Evolutionary conservation across 2,329 filamentous ascomycete genomes (phyloP).

Genomic region (Teratosphaeria viscida): DNA sequence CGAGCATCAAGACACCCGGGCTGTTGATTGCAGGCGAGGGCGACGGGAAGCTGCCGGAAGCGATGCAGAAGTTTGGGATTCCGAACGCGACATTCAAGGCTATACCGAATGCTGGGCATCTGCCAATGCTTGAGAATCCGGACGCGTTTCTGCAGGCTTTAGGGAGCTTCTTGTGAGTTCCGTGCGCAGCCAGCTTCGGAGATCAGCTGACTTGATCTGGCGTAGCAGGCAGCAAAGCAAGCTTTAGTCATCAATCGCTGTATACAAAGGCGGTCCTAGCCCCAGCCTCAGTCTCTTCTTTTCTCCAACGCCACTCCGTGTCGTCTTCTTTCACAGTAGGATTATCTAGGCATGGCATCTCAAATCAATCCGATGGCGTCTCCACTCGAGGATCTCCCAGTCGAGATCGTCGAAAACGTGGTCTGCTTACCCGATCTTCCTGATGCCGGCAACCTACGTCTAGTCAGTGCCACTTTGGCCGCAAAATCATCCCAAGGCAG

Average conservation of each 20-base stretch:
- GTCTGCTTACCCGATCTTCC: neutral
- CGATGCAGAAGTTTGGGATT: conserved; percentile 58
- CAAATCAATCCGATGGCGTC: neutral
- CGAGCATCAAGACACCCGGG: conserved; percentile 45
- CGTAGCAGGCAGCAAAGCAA: neutral
- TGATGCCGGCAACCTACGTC: neutral
- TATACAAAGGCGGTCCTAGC: neutral
- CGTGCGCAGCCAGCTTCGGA: neutral
- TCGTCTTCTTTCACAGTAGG: neutral
- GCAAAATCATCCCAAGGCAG: neutral
- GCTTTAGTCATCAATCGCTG: neutral
- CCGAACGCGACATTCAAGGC: conserved; percentile 49
- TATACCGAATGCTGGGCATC: conserved; percentile 62
- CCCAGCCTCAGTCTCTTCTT: neutral
- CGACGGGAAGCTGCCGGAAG: conserved; percentile 30
- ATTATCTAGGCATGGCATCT: neutral
- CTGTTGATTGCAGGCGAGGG: conserved; percentile 44
- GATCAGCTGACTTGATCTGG: neutral
- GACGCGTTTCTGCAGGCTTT: conserved; percentile 56
- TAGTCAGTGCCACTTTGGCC: neutral
- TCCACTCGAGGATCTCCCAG: neutral
- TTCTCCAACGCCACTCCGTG: neutral
- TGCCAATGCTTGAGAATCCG: conserved; percentile 75
- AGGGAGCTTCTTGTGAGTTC: conserved; percentile 41
- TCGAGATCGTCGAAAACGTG: neutral